phyloP scores from a whole-genome alignment of 805 yeast species.

The Candida loeiensis region DNA sequence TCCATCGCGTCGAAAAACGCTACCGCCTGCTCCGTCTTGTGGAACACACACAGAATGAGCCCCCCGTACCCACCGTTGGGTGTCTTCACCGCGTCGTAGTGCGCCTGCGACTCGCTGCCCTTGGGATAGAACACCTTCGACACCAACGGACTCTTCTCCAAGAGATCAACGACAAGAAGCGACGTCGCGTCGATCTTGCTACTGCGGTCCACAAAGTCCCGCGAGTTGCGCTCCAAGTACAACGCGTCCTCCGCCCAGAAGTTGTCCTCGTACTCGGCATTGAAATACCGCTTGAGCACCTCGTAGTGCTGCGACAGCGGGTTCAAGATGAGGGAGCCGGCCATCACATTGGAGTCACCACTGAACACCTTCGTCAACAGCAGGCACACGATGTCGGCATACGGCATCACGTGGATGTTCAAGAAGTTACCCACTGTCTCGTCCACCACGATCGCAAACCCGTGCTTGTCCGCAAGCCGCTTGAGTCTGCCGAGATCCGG shows the following conservation, averaged over 20 bases:
- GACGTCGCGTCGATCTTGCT: constrained; percentile 55
- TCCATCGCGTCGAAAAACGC: constrained; percentile 68
- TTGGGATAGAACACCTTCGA: constrained; percentile 72
- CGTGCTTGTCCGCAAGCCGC: constrained; percentile 60
- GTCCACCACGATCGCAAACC: constrained; percentile 81
- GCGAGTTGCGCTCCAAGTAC: constrained; percentile 84
- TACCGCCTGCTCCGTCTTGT: constrained; percentile 59
- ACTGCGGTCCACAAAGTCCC: constrained; percentile 75
- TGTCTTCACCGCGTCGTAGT: constrained; percentile 72
- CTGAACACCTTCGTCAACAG: constrained; percentile 90
- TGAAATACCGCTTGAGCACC: constrained; percentile 47
- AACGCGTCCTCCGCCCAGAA: constrained; percentile 95
- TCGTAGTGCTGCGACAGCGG: constrained; percentile 53
- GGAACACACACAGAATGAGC: constrained; percentile 68
- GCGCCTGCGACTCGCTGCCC: constrained; percentile 46
- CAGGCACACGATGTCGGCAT: constrained; percentile 81
- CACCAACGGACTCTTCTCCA: constrained; percentile 50
- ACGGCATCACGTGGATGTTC: constrained; percentile 76
- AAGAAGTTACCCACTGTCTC: constrained; percentile 92
- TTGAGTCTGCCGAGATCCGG: constrained; percentile 71
- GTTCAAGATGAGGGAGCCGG: constrained; percentile 81
- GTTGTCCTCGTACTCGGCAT: constrained; percentile 59
- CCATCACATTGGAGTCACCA: constrained; percentile 95
- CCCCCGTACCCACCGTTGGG: constrained; percentile 86
- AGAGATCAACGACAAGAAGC: constrained; percentile 49